These are phyloP conservation scores for Chaetomium globosum DNA, from an alignment of 2,329 filamentous ascomycete genomes.

Conservation along the genomic window DNA sequence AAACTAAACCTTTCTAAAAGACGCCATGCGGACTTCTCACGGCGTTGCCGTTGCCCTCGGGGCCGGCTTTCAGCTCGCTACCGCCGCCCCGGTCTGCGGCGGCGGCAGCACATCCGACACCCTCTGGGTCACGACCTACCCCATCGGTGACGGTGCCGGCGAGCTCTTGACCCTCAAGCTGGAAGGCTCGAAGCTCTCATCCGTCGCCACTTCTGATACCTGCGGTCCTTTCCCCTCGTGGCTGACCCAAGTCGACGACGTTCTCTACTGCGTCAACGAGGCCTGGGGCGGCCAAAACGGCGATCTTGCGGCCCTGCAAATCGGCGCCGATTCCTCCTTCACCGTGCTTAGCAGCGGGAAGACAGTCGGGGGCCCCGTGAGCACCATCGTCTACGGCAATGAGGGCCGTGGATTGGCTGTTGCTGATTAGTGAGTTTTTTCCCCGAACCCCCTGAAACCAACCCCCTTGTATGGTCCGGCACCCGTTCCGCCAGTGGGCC, in stretches of 20 bases:
- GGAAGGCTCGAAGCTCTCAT: slow-evolving; percentile 44
- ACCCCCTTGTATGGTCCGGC: background rate
- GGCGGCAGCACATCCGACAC: slow-evolving; percentile 4
- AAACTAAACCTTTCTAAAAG: background rate
- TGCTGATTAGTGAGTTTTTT: slow-evolving; percentile 51
- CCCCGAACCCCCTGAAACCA: slow-evolving; percentile 17
- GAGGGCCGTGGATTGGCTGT: slow-evolving; percentile 47
- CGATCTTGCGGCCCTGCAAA: slow-evolving; percentile 49
- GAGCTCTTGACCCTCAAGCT: slow-evolving; percentile 24
- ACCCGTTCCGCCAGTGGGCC: no score
- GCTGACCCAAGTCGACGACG: slow-evolving; percentile 58
- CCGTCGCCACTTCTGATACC: slow-evolving; percentile 47
- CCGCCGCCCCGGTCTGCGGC: slow-evolving; percentile 19
- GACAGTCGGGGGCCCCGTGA: slow-evolving; percentile 50
- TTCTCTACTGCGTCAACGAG: slow-evolving; percentile 65
- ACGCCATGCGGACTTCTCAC: slow-evolving; percentile 27
- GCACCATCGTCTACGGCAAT: slow-evolving; percentile 48
- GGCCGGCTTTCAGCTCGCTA: slow-evolving; percentile 24
- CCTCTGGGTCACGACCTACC: slow-evolving; percentile 29
- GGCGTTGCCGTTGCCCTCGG: slow-evolving; percentile 24
- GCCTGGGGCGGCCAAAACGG: slow-evolving; percentile 52
- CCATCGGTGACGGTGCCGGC: slow-evolving; percentile 10
- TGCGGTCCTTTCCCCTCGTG: slow-evolving; percentile 62
- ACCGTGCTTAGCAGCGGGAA: slow-evolving; percentile 43
- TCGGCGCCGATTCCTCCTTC: slow-evolving; percentile 46